Conservation (phyloP, 2,329 filamentous ascomycete genomes). For the Chaetomium sp. region DNA sequence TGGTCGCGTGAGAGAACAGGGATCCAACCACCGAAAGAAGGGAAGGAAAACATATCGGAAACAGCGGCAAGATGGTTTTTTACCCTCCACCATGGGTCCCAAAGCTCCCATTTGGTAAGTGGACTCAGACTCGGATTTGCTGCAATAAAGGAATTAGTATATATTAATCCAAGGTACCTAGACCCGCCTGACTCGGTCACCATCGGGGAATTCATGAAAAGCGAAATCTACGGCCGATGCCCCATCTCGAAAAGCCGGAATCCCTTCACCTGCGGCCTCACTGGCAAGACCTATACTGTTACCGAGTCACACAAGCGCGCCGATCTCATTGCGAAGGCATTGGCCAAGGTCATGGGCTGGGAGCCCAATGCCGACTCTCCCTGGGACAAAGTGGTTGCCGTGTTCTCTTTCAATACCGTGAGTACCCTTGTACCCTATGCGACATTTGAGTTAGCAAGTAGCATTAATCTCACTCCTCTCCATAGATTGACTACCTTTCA, state of each 20-base stretch:
- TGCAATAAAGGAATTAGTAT: neutral
- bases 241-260: constrained; percentile 64
- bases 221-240: constrained; percentile 68
- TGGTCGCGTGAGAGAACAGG: neutral
- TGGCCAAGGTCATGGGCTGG: constrained; percentile 73
- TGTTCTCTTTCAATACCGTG: constrained; percentile 82
- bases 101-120: constrained; percentile 57
- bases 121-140: no score
- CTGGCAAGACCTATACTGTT: constrained; percentile 66
- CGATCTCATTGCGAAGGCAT: constrained; percentile 66
- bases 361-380: constrained; percentile 69
- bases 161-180: constrained; percentile 26
- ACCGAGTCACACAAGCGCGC: constrained; percentile 66
- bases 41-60: neutral
- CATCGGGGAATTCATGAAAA: constrained; percentile 74
- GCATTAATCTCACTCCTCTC: neutral
- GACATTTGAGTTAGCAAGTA: no score
- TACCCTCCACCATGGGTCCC: constrained; percentile 63
- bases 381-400: constrained; percentile 77
- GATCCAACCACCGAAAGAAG: neutral
- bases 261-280: constrained; percentile 77
- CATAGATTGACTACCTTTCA: constrained; percentile 72
- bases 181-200: constrained; percentile 73
- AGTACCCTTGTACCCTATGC: constrained; percentile 30
- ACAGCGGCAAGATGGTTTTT: constrained; percentile 54